These are phyloP conservation scores for Cercis canadensis DNA, from an alignment of 306 rosid genomes.

Conservation along the genomic window DNA sequence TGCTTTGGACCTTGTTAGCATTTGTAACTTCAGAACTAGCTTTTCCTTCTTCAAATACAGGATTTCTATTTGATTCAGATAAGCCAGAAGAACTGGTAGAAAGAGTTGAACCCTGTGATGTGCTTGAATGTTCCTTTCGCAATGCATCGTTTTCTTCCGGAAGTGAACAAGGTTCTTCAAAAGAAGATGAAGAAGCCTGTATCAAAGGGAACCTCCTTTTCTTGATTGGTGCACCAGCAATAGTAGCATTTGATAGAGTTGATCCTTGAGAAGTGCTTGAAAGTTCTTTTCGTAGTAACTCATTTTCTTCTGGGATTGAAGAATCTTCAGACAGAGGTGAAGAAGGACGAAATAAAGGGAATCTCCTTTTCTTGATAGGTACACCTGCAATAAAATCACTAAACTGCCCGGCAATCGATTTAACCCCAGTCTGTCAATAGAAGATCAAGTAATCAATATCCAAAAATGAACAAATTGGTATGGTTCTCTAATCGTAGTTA, in stretches of 20 bases:
- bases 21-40: conserved; percentile 44
- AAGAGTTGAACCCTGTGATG: conserved; percentile 55
- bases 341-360: conserved; percentile 56
- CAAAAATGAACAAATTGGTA: conserved; percentile 49
- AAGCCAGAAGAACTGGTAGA: conserved; percentile 53
- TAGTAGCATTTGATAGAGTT: conserved; percentile 52
- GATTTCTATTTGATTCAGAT: conserved; percentile 47
- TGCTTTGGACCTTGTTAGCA: conserved; percentile 43
- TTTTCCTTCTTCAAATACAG: conserved; percentile 51
- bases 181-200: conserved; percentile 42
- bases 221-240: conserved; percentile 59
- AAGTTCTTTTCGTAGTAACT: conserved; percentile 48
- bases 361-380: conserved; percentile 96
- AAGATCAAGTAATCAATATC: conserved; percentile 77
- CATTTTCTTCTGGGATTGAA: conserved; percentile 46
- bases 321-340: conserved; percentile 71
- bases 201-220: conserved; percentile 53
- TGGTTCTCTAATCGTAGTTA: conserved; percentile 58
- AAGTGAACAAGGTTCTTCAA: conserved; percentile 35
- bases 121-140: conserved; percentile 47
- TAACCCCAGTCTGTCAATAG: conserved; percentile 86
- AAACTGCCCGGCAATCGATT: conserved; percentile 63
- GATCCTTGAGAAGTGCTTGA: conserved; percentile 59
- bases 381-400: conserved; percentile 87
- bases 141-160: conserved; percentile 36